Evolutionary conservation across 2,329 filamentous ascomycete genomes (phyloP).

Genomic region (Phaeosphaeria sp.): DNA sequence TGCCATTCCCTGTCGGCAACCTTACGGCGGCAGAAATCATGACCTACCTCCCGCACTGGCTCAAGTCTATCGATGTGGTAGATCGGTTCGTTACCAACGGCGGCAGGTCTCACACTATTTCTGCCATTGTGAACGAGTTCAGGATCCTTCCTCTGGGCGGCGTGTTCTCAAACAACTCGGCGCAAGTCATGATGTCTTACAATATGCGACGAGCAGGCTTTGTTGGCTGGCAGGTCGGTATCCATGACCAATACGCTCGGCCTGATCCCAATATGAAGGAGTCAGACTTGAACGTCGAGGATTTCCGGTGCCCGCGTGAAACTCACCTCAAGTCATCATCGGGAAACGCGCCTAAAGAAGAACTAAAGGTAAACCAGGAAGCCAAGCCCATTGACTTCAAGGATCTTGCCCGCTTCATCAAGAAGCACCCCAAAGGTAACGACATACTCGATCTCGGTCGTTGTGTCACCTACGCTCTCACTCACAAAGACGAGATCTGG

Average conservation of each 20-base stretch:
- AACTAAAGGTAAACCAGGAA: constrained; percentile 4
- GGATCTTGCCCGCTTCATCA: constrained; percentile 29
- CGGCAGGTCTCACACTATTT: constrained; percentile 12
- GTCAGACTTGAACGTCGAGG: constrained; percentile 19
- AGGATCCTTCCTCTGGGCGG: constrained; percentile 9
- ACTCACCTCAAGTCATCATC: constrained; percentile 19
- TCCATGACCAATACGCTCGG: constrained; percentile 8
- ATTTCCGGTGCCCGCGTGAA: constrained; percentile 25
- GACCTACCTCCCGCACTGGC: constrained; percentile 32
- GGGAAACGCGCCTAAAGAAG: background rate
- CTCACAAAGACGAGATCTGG: constrained; percentile 31
- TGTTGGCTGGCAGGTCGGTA: constrained; percentile 19
- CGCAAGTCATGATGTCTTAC: constrained; percentile 28
- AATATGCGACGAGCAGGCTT: constrained; percentile 25
- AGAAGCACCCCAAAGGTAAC: constrained; percentile 24
- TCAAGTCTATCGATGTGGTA: constrained; percentile 33
- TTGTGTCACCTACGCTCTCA: constrained; percentile 28
- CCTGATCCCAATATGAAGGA: constrained; percentile 8
- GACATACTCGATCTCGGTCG: constrained; percentile 40
- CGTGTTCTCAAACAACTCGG: constrained; percentile 16
- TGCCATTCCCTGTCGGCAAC: constrained; percentile 32
- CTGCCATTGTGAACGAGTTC: constrained; percentile 23
- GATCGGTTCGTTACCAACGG: constrained; percentile 32
- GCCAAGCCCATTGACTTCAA: constrained; percentile 25
- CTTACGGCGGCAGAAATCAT: constrained; percentile 35